Base-by-base conservation (phyloP, 176 grass and related monocot species). In the Carex kokanica region DNA sequence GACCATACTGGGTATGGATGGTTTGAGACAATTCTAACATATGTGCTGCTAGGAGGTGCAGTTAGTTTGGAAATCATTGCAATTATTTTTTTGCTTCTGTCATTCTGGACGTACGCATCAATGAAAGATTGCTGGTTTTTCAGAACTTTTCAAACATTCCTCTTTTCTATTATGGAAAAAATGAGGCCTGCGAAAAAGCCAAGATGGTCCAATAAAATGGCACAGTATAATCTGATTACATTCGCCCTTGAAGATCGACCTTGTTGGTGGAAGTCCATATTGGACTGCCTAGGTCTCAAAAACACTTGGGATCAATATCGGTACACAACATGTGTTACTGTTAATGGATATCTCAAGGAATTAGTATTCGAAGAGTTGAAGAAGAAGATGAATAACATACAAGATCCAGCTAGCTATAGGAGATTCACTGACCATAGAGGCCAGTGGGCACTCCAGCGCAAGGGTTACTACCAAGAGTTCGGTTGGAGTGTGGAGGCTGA, bases 171-270 rank as follows among this genome's bases (percentile, higher is more conserved):
- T 40, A 4, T 0, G 3, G 0, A 49, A 6, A 29, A 68, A 6
- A 34, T 83, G 24, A 12, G 40, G 6, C 53, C 61, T 40, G 5
- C 17, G 20, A 9, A 6, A 6, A 79, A 57, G 83, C 56, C 86
- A 18, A 81, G 84, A 21, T 91, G 91, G 91, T 82, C 81, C 0
- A 81, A 86, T 38, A 9, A 27, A 4, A 85, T 93, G 74, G 88
- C 81, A 5, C 86, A 88, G 15, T 83, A 83, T 54, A 93, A 78
- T 80, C 18, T 93, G 67, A 60, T 93, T 18, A 61, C 73, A 0
- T 78, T 17, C 7, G 83, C 83, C 64, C 53, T 85, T 34, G 2
- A 34, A 34, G 32, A 34, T 34, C 32, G 2, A 3, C 32, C 32
- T 34, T 34, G 1, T 34, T 34, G 32, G 32, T 34, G 32, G 32